Base-by-base conservation (phyloP, 441 rosid genomes). In the Populus hybrid region DNA sequence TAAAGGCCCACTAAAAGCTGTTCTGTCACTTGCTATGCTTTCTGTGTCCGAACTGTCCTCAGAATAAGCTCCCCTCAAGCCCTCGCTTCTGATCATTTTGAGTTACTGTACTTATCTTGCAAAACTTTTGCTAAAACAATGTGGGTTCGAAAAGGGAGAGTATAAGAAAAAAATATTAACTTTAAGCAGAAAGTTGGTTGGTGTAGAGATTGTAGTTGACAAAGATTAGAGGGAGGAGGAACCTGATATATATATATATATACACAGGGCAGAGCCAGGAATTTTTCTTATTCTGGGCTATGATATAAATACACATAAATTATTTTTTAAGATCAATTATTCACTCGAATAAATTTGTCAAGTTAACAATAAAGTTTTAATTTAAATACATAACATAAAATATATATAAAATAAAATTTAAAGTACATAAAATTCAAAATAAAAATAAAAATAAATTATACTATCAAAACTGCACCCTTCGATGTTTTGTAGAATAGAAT, bases 41-140 rank as follows among this genome's bases (percentile, higher is more conserved):
- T 93, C 97, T 2, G 92, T 82, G 63, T 93, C 94, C 3, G 98
- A 93, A 70, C 85, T 87, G 67, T 83, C 82, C 40, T 90, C 94
- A 4, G 87, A 85, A 79, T 14, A 14, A 69, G 86, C 81, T 63
- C 87, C 91, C 74, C 83, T 77, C 2, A 80, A 78, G 12, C 82
- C 88, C 14, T 84, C 38, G 7, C n/a, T 84, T 56, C 71, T 78
- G 74, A 83, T 87, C 88, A 86, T 86, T 61, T 77, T 74, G 45
- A 3, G 9, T 10, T 7, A 5, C 14, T 23, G 12, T 29, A 9
- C 14, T 6, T 28, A n/a, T 3, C 26, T 1, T 20, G 12, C 75
- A 50, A 31, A 18, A 33, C 14, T 72, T 18, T 8, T 28, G 65
- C n/a, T 14, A 26, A 24, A 14, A 20, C 28, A 10, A 29, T 1